phyloP scores from a whole-genome alignment of 78 protist genomes.

The Goniomonas avonlea region DNA sequence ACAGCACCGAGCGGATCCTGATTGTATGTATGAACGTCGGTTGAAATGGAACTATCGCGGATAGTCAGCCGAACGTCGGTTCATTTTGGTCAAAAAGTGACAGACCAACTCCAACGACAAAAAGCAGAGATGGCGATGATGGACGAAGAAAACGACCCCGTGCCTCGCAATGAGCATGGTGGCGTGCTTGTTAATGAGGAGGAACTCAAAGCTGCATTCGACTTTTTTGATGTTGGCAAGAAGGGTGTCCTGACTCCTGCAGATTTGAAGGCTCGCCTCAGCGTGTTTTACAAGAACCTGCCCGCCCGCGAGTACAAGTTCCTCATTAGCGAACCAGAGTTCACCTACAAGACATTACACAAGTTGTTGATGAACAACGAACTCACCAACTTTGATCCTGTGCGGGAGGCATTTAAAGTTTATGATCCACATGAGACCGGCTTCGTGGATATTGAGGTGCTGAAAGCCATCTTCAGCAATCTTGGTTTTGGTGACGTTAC shows the following conservation, averaged over 20 bases:
- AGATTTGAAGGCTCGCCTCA: slow-evolving; percentile 17
- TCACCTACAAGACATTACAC: slow-evolving; percentile 32
- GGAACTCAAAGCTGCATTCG: slow-evolving; percentile 38
- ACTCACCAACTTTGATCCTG: slow-evolving; percentile 30
- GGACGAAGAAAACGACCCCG: background rate
- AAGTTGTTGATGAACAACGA: slow-evolving; percentile 29
- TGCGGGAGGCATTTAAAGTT: slow-evolving; percentile 21
- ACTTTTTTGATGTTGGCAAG: slow-evolving; percentile 33
- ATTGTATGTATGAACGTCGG: too few relatives aligned
- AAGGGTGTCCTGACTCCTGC: slow-evolving; percentile 25
- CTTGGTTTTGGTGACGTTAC: slow-evolving; percentile 8
- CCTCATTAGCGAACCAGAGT: slow-evolving; percentile 38
- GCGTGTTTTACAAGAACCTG: slow-evolving; percentile 36
- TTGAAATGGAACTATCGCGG: too few relatives aligned
- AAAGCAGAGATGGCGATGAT: too few relatives aligned
- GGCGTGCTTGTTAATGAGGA: slow-evolving; percentile 20
- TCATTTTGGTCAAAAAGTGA: too few relatives aligned
- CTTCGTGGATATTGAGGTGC: slow-evolving; percentile 16
- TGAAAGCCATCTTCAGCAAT: background rate
- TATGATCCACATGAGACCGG: slow-evolving; percentile 48
- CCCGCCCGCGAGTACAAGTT: slow-evolving; percentile 41
- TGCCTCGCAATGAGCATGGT: slow-evolving; percentile 6
- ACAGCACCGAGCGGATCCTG: too few relatives aligned
- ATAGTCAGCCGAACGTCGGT: too few relatives aligned
- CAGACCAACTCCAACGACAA: too few relatives aligned